A percentile compares a stretch with the other conserved stretches of the same genome.
Evolutionary conservation across 352 stramenopile species (phyloP).

Genomic region (Globisporangium splendens): DNA sequence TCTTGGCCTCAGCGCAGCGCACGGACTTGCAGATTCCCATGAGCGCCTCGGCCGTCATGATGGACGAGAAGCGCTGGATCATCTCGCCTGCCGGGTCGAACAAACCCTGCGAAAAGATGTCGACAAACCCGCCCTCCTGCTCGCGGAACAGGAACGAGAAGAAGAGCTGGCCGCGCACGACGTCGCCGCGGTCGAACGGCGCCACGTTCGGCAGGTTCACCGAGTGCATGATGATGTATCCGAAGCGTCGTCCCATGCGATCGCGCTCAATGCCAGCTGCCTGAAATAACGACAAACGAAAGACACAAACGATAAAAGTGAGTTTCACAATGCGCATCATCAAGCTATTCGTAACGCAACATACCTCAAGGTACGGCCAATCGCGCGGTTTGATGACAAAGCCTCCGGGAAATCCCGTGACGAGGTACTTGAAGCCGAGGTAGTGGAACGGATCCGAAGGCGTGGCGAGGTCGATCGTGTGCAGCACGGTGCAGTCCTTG

Average conservation of each 20-base stretch:
- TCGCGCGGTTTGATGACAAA: slow-evolving; percentile 9
- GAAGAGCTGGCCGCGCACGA: slow-evolving; percentile 25
- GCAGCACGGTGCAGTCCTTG: slow-evolving; percentile 38
- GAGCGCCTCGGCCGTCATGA: slow-evolving; percentile 27
- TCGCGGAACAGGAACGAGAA: slow-evolving; percentile 32
- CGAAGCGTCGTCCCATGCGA: slow-evolving; percentile 25
- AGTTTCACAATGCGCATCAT: too few species aligned
- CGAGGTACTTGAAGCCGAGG: slow-evolving; percentile 41
- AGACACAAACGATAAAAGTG: too few species aligned
- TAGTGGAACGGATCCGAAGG: slow-evolving; percentile 34
- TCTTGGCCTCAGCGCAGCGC: slow-evolving; percentile 38
- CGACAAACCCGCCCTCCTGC: slow-evolving; percentile 25
- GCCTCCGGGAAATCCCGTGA: slow-evolving; percentile 3
- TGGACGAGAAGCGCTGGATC: slow-evolving; percentile 17
- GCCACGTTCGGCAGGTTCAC: slow-evolving; percentile 32
- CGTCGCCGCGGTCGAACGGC: slow-evolving; percentile 20
- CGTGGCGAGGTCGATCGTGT: slow-evolving; percentile 26
- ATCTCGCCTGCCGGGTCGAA: slow-evolving; percentile 37
- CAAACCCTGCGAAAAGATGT: slow-evolving; percentile 33
- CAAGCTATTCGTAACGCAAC: too few species aligned
- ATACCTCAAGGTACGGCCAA: slow-evolving; percentile 23
- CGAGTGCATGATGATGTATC: slow-evolving; percentile 37
- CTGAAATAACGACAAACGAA: not conserved
- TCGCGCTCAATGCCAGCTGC: not conserved
- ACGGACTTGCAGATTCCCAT: slow-evolving; percentile 27